Base-by-base conservation (phyloP, 805 yeast species). In the Schwanniomyces polymorphus region DNA sequence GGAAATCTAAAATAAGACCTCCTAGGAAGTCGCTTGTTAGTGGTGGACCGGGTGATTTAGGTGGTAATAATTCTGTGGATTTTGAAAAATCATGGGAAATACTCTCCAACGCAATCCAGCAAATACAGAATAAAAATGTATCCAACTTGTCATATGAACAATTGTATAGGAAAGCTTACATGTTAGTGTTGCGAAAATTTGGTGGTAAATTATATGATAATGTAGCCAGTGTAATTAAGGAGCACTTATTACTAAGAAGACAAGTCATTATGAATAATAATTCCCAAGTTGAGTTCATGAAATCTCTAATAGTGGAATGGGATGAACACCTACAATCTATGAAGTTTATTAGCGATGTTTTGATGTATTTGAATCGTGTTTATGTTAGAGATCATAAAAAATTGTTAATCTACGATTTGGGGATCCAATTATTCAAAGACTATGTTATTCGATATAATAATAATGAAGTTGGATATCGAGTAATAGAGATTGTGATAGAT, bases 321-420 rank as follows among this genome's bases (percentile, higher is more conserved):
- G 75, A 80, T 31, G 88, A 84, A 41, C 92, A 87, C 60, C 63
- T 84, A 33, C 74, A 83, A 34, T 76, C 86, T 42, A 86, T 88
- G 85, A 76, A 88, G 52, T 81, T 88, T 77, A 79, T 89, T 38
- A 80, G 91, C 56, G 96, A 91, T 63, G 88, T 91, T 3, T 69
- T 89, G 60, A 85, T 91, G 87, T 91, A 91, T 59, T 65, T 91
- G 60, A 96, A 91, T 60, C 77, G 96, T 38, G 96, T 88, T 0
- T 90, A 87, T 55, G 87, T 91, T 25, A 84, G 81, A 53, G 91
- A 86, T 52, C 72, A 75, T 46, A 84, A 80, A 55, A 68, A 81
- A 43, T 81, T 86, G 4, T 68, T 84, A 47, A 75, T 86, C 2
- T 85, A 84, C 58, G 97, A 91, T 59, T 74, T 84, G 41, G 95